Evolutionary conservation across 345 rosid genomes (phyloP), one percentile per base, ranked within the genome.

Genomic region (Psidium guajava): DNA sequence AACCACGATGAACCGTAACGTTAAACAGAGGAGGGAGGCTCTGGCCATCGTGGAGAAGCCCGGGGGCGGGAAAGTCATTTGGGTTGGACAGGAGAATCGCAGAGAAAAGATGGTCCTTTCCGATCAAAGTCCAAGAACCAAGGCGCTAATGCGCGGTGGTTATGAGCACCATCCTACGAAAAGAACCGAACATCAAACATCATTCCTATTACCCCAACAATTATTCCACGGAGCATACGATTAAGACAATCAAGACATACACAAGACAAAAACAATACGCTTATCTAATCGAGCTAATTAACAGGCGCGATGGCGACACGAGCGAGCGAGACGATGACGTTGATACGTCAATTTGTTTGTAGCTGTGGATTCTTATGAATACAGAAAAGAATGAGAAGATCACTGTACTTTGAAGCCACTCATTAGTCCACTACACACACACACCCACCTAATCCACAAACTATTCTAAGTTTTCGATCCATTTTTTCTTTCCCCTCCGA

Each of bases 391-490:
- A 27, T 58, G 24, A 11, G 40, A 64, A 28, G 49, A 73, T 84
- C 87, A 82, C 75, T 81, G 11, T 52, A 82, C 90, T 90, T 87
- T 87, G 83, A 91, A 91, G 93, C 59, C 83, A 90, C 88, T 89
- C 91, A 85, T 87, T 85, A 64, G 49, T 28, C 49, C 40, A 52
- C 50, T 6, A 24, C 24, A 13, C 74, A 69, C 82, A 24, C 83
- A 85, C 42, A 36, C 36, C 32, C 42, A 36, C 36, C 32, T 58
- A 83, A 36, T 47, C 21, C 57, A 22, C 20, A 21, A 83, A 18
- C 69, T 25, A 36, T 14, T 56, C 22, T 52, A 53, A n/a, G 6
- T 36, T 10, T 32, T n/a, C 64, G 22, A 25, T 27, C 16, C 36
- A 2, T 36, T 36, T 36, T 36, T 36, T 83, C 54, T 36, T 36